Percentiles rank a stretch among this genome's conserved stretches.
phyloP scores from a whole-genome alignment of 2,329 filamentous ascomycete genomes.

The Alternaria rosae region DNA sequence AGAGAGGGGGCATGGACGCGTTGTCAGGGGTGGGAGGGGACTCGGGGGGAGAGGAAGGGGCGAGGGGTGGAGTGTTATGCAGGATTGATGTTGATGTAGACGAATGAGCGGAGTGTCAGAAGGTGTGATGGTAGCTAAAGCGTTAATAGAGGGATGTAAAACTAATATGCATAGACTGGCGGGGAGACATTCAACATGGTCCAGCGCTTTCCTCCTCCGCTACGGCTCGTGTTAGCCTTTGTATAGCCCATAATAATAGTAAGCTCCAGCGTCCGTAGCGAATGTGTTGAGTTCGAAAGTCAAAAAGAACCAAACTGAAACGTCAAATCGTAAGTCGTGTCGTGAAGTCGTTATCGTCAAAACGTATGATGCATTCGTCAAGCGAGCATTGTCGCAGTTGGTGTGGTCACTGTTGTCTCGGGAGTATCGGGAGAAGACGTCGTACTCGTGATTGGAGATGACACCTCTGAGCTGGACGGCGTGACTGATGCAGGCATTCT shows the following conservation, averaged over 20 bases:
- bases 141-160: background rate
- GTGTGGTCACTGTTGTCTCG: background rate
- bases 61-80: constrained; percentile 30
- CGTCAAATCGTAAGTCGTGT: background rate
- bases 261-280: background rate
- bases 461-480: background rate
- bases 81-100: constrained; percentile 6
- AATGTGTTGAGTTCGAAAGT: background rate
- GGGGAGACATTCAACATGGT: background rate
- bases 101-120: background rate
- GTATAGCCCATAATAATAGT: background rate
- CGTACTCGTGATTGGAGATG: background rate
- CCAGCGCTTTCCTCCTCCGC: background rate
- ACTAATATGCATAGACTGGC: background rate
- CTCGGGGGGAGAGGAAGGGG: constrained; percentile 15
- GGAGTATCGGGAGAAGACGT: background rate
- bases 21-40: constrained; percentile 21
- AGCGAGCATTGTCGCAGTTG: background rate
- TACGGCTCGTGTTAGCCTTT: background rate
- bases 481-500: background rate
- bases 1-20: constrained; percentile 40
- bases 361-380: background rate
- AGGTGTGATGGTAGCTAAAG: background rate
- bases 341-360: background rate
- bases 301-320: background rate